Evolutionary conservation across 306 rosid genomes (phyloP), one percentile per base, ranked within the genome.

Genomic region (Rosa rugosa): DNA sequence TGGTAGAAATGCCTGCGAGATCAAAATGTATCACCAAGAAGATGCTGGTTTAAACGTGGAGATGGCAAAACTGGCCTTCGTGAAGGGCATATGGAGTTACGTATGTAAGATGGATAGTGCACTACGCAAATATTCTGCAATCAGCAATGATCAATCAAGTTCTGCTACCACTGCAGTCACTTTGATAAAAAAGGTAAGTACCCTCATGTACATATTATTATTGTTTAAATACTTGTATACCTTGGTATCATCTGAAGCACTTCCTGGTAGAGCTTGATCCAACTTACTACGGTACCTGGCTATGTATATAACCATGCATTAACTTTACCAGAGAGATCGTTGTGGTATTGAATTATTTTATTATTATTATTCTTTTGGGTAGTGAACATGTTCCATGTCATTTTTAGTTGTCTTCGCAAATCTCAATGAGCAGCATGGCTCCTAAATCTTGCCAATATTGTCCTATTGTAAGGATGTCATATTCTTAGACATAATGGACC

Each of bases 81-180:
- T 91, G 11, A 88, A 76, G 88, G 98, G 99, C 79, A 93, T 95
- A 86, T 95, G 99, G 99, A 91, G 80, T 83, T 95, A 88, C 46
- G 90, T 95, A 45, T 88, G 98, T 84, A 93, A 91, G 88, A 95
- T 95, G 99, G 89, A 89, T 75, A 68, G 51, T 76, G 99, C 99
- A 47, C 89, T 95, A 13, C 86, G 90, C 34, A 85, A 87, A 76
- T 90, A 88, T 89, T 77, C 89, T 66, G 67, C 23, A 66, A 45
- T 36, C 81, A 80, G 81, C 79, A 20, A 12, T 59, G 84, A 49
- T 64, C 86, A 75, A 46, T 83, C 90, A 76, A 84, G 85, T 78
- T 83, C 97, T 51, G 88, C 84, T 70, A 67, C 78, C 72, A 84
- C 88, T 81, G 94, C 97, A 44, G 62, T 85, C 85, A 87, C 85